Base-by-base conservation (phyloP, 176 grass and related monocot species). In the Paspalum notatum region DNA sequence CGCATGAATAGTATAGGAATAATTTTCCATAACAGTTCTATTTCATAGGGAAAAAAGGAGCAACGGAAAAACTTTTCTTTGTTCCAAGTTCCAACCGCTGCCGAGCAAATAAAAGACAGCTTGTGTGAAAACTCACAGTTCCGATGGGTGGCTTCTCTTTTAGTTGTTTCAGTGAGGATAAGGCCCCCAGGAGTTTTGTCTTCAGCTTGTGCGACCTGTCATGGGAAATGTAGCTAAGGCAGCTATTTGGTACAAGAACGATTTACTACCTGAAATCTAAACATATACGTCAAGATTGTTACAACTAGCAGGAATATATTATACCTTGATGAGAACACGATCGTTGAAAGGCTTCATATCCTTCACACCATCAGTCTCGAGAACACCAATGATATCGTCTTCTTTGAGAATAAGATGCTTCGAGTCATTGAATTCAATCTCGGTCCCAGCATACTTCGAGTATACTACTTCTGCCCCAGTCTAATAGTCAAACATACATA, bases 361-460 rank as follows among this genome's bases (percentile, higher is more conserved):
- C 82, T 97, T 92, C 66, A 75, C 85, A 50, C 92, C 91, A 56
- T 94, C 89, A 0, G 77, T 88, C 49, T 94, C 87, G 9, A 97
- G 91, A 80, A 94, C 72, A 74, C 94, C 91, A 0, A 97, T 87
- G 74, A 97, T 85, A 58, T 97, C 94, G 47, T 97, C 94, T 69
- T 97, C 94, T 76, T 94, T 94, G 74, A 97, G 59, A 27, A 97
- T 88, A 53, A 97, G 89, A 90, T 97, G 91, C 37, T 87, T 97
- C 3, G 71, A 40, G 16, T 89, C 88, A 9, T 94, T 88, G 62
- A 92, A 94, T 83, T 97, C 80, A 16, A 97, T 76, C 79, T 97
- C 89, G 24, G 94, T 97, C 6, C 94, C 94, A 13, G 89, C 87
- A 49, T 92, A 97, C 77, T 94, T 97, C 7, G 91, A 90, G 51